Evolutionary conservation across 768 basidiomycete species (phyloP), one percentile per base, ranked within the genome.

Genomic region (Lactifluus volemus): DNA sequence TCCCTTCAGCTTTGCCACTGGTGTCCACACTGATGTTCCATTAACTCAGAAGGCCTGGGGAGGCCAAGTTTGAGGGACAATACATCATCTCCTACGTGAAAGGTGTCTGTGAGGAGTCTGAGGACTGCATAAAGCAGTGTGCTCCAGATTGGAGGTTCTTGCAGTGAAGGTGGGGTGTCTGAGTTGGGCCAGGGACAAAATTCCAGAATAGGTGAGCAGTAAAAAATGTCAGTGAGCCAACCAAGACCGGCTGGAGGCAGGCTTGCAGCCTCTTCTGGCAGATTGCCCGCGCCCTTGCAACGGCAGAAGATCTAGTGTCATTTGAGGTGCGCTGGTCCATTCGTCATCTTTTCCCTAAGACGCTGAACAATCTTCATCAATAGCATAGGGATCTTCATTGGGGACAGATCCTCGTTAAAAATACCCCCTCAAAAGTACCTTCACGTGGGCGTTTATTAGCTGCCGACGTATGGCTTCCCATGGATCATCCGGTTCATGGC

Each of bases 311-410:
- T 39, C 74, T 86, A 52, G 84, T 87, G 14, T 78, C 82, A 12
- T 98, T 99, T 59, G 97, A 99, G 83, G 96, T 97, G 64, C 58
- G 81, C 67, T 47, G 14, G 25, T 52, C 49, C 9, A 44, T 3
- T 41, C 53, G 5, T 56, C 49, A 7, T 59, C 44, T 12, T 17
- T 11, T 34, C 32, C 58, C 25, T 44, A 53, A 25, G 25, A 44
- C 39, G n/a, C 8, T 17, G 30, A 61, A 41, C 32, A 55, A 17
- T 12, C 41, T 32, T 30, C 4, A 39, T 30, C 15, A 30, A 52
- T 68, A 99, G 96, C 97, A 99, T 73, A 92, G 97, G 36, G 97
- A 99, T 72, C 82, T 99, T n/a, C 97, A 99, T 68, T 92, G 92
- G 84, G 97, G 97, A 21, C 97, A 99, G 72, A 89, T 99, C 53